Evolutionary conservation across 1,284 basidiomycete species (phyloP).

Genomic region (Naganishia liquefaciens): DNA sequence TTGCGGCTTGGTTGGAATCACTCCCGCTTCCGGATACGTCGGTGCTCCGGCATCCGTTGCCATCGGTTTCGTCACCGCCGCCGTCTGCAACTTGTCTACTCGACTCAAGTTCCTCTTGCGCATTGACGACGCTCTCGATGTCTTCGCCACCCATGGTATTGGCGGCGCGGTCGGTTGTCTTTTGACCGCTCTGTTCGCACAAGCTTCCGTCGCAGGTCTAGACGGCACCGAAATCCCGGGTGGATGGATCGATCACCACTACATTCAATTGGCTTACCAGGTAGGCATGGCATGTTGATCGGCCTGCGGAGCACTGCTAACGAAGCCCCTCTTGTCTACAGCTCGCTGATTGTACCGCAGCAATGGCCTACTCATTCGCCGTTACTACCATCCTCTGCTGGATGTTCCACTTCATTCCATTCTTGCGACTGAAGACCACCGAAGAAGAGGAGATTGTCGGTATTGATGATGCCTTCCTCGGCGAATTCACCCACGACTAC

Average conservation of each 20-base stretch:
- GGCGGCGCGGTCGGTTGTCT: slow-evolving; percentile 76
- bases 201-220: slow-evolving; percentile 76
- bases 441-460: slow-evolving; percentile 90
- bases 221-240: slow-evolving; percentile 68
- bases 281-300: slow-evolving; percentile 63
- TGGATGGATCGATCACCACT: slow-evolving; percentile 82
- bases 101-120: slow-evolving; percentile 71
- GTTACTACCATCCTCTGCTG: slow-evolving; percentile 83
- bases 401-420: slow-evolving; percentile 89
- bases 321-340: slow-evolving; percentile 59
- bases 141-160: slow-evolving; percentile 86
- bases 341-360: slow-evolving; percentile 56
- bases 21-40: slow-evolving; percentile 86
- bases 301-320: slow-evolving; percentile 81
- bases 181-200: slow-evolving; percentile 80
- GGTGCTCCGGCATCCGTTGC: slow-evolving; percentile 65
- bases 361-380: slow-evolving; percentile 75
- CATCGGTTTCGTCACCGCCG: slow-evolving; percentile 85
- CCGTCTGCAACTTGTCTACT: slow-evolving; percentile 88
- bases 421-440: slow-evolving; percentile 70
- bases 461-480: slow-evolving; percentile 90
- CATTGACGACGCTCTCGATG: slow-evolving; percentile 66
- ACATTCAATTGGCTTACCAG: slow-evolving; percentile 79
- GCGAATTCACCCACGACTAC: slow-evolving; percentile 91
- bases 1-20: slow-evolving; percentile 64